Percentiles rank a stretch among this genome's conserved stretches.
These are phyloP conservation scores for Sideroxylon spinosum DNA, from an alignment of 179 eudicot species.

Conservation along the genomic window DNA sequence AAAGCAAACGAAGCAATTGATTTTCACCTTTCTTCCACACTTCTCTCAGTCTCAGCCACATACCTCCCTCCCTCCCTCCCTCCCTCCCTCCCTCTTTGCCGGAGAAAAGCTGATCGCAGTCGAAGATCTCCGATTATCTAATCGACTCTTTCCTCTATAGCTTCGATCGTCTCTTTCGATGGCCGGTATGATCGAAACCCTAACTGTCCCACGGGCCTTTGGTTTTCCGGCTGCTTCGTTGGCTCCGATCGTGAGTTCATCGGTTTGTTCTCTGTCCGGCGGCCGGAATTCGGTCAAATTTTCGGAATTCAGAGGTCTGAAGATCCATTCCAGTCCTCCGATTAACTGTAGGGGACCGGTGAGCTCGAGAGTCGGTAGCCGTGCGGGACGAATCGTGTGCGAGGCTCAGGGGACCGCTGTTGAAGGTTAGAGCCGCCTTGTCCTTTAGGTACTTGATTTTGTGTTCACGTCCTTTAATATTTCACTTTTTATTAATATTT, in stretches of 20 bases:
- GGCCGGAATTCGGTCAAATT: conserved; percentile 28
- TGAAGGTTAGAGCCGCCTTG: conserved; percentile 33
- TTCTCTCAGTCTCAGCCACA: not conserved
- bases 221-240: conserved; percentile 33
- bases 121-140: conserved; percentile 5
- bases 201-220: conserved; percentile 47
- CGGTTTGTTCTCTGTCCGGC: conserved; percentile 24
- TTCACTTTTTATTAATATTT: not conserved
- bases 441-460: not conserved
- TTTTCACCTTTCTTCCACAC: not conserved
- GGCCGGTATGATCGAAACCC: conserved; percentile 56
- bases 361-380: conserved; percentile 27
- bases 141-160: conserved; percentile 9
- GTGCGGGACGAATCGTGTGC: conserved; percentile 47
- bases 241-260: conserved; percentile 28
- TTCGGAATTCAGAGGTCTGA: conserved; percentile 45
- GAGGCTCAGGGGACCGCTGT: conserved; percentile 66
- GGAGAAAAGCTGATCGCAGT: not conserved
- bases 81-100: too few species aligned
- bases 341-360: conserved; percentile 22
- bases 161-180: conserved; percentile 23
- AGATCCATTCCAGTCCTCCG: conserved; percentile 28
- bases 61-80: not conserved
- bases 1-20: not conserved
- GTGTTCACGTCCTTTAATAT: not conserved